Evolutionary conservation across 768 basidiomycete genomes (phyloP), one percentile per base, ranked within the genome.

Genomic region (Hygrocybe punicea): DNA sequence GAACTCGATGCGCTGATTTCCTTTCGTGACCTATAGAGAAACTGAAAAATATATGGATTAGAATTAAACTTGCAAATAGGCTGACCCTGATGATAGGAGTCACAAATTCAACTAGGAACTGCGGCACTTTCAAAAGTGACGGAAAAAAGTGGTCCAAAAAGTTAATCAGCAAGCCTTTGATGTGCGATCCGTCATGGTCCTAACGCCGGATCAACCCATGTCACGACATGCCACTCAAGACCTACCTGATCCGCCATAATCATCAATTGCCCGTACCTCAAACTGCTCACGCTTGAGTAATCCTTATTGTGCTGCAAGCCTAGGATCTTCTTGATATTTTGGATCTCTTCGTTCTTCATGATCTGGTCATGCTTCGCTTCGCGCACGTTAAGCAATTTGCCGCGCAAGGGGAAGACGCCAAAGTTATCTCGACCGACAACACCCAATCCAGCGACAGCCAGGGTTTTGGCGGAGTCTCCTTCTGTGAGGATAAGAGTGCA

Each of bases 151-250:
- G 89, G 66, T 98, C 97, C 58, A 99, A 76, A 71, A 94, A 98
- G 73, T 99, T 99, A 76, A 99, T 95, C 49, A 99, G 80, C 7
- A 98, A 83, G n/a, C 97, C 97, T 72, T 99, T 99, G 76, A 99
- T 99, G 74, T 99, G 97, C n/a, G 97, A 98, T 51, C 97, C 97
- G 73, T 99, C 97, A 74, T 98, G 93, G 84, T 99, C 97, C 93
- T 97, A 3, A 50, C 17, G 46, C 4, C 17, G 17, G 17, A 9
- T 23, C 48, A 24, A 57, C 60, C 11, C 42, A 25, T 42, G n/a
- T 56, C 35, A 40, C 19, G 6, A 46, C 39, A 40, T 46, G 52
- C 50, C 21, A 44, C 17, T 37, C 40, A 8, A 9, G 16, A 71
- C 81, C 48, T 53, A 93, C 94, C 84, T 98, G 96, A 87, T 99